These are phyloP conservation scores for Euryodendron excelsum DNA, from an alignment of 148 eudicot genomes.

Conservation along the genomic window DNA sequence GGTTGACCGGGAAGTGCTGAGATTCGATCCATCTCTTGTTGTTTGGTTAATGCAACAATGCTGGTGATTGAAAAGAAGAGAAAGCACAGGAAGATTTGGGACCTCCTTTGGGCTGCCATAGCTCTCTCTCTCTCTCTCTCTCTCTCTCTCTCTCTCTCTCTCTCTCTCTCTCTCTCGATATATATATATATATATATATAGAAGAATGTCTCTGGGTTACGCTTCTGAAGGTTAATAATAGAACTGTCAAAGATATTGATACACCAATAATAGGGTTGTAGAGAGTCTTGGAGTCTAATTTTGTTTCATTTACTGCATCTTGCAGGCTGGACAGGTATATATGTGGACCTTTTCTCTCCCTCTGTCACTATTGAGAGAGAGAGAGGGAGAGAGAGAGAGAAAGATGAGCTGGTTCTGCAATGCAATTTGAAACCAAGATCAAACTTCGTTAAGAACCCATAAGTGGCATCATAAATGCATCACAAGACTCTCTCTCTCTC, in stretches of 20 bases:
- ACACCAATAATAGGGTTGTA: neutral
- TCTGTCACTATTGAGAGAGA: neutral
- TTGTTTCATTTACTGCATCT: neutral
- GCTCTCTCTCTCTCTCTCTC: slow-evolving; percentile 3
- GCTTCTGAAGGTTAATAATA: too few relatives aligned
- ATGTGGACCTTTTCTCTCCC: neutral
- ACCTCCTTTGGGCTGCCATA: slow-evolving; percentile 13
- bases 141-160: slow-evolving; percentile 2
- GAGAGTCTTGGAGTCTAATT: neutral
- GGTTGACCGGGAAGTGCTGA: slow-evolving; percentile 50
- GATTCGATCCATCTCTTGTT: slow-evolving; percentile 42
- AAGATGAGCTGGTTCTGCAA: too few relatives aligned
- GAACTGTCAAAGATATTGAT: neutral
- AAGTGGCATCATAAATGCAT: slow-evolving; percentile 6
- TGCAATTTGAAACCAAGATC: too few relatives aligned
- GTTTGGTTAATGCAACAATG: slow-evolving; percentile 10
- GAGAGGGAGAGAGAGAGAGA: neutral
- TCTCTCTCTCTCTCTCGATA: too few relatives aligned
- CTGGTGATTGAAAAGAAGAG: neutral
- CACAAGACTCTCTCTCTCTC: neutral
- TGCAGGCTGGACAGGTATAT: slow-evolving; percentile 1
- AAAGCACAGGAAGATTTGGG: neutral
- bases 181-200: too few relatives aligned
- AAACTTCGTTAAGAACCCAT: too few relatives aligned
- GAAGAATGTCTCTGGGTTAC: too few relatives aligned